Conservation (phyloP, 2,329 filamentous ascomycete genomes). For the Ceratocystis albifundus region DNA sequence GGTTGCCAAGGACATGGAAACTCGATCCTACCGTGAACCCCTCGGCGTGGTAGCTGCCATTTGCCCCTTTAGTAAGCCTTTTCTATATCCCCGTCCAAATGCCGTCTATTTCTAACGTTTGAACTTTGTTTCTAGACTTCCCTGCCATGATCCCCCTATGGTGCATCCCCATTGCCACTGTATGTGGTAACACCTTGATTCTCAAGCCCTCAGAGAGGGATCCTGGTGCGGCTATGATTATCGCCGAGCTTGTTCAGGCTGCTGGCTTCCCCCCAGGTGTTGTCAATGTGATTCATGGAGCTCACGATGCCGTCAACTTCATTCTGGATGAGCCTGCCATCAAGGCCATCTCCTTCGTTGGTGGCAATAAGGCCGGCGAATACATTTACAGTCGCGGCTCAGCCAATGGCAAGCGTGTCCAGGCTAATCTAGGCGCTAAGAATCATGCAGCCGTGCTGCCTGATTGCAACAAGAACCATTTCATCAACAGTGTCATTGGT, state of each 20-base stretch:
- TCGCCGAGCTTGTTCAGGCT: constrained; percentile 67
- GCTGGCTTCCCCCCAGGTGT: constrained; percentile 74
- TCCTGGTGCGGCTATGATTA: constrained; percentile 73
- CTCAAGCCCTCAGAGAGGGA: constrained; percentile 81
- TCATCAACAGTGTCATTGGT: constrained; percentile 70
- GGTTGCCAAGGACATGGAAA: constrained; percentile 85
- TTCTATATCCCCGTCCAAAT: background rate
- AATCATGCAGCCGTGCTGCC: constrained; percentile 77
- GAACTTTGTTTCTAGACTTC: constrained; percentile 49
- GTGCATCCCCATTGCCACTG: constrained; percentile 74
- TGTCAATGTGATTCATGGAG: constrained; percentile 71
- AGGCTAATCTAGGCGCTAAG: constrained; percentile 80
- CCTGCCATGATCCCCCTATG: constrained; percentile 89
- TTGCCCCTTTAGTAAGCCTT: constrained; percentile 68
- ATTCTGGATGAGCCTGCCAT: constrained; percentile 74
- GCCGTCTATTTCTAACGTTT: no score
- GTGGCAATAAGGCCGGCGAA: constrained; percentile 76
- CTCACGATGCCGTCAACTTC: constrained; percentile 72
- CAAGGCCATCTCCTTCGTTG: constrained; percentile 79
- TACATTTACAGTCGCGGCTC: constrained; percentile 72
- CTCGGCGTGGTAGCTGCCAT: constrained; percentile 72
- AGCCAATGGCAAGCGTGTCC: constrained; percentile 76
- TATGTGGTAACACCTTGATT: constrained; percentile 73
- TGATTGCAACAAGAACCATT: constrained; percentile 84
- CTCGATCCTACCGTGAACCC: constrained; percentile 68